A percentile compares a stretch with the other conserved stretches of the same genome.
These are phyloP conservation scores for Spatholobus suberectus DNA, from an alignment of 306 rosid species.

Conservation along the genomic window DNA sequence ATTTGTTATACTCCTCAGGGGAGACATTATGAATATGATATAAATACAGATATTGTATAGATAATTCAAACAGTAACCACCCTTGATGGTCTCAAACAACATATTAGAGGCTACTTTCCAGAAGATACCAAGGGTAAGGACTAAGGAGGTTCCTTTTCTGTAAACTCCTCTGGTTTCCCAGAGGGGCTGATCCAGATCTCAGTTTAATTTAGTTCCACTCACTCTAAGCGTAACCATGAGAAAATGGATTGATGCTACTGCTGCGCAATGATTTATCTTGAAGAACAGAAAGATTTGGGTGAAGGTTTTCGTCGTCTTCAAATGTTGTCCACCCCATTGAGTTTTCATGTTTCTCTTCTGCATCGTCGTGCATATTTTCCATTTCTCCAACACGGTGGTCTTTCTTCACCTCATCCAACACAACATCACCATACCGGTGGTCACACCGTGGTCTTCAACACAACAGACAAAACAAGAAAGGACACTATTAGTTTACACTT, in stretches of 20 bases:
- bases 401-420: not conserved
- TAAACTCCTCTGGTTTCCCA: too few relatives aligned
- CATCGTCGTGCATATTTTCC: not conserved
- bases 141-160: too few relatives aligned
- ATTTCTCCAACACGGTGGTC: not conserved
- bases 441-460: constrained; percentile 69
- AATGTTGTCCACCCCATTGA: constrained; percentile 68
- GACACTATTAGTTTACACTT: not conserved
- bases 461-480: not conserved
- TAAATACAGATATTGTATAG: not conserved
- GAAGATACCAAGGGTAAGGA: too few relatives aligned
- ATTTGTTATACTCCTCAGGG: not conserved
- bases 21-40: not conserved
- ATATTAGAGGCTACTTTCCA: too few relatives aligned
- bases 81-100: too few relatives aligned
- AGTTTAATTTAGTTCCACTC: not conserved
- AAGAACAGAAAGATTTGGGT: constrained; percentile 65
- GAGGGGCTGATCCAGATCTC: too few relatives aligned
- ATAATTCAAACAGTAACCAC: too few relatives aligned
- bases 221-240: constrained; percentile 16
- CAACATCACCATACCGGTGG: constrained; percentile 28
- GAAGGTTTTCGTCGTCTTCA: constrained; percentile 74
- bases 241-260: constrained; percentile 50
- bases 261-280: constrained; percentile 32
- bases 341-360: constrained; percentile 36